Evolutionary conservation across 2,329 filamentous ascomycete species (phyloP).

Genomic region (Colletotrichum scovillei): DNA sequence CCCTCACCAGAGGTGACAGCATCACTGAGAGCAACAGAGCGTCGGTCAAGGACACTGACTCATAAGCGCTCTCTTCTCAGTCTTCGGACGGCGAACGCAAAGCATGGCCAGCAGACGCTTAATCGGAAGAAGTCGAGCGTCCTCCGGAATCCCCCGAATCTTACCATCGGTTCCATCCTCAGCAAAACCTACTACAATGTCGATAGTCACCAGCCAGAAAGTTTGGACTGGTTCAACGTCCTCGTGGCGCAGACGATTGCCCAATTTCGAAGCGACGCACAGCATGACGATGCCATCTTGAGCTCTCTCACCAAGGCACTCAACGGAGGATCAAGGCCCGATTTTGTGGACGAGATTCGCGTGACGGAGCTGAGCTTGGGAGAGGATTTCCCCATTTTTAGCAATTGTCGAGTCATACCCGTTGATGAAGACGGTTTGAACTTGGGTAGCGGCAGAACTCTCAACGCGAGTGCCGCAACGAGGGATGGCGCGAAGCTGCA

Average conservation of each 20-base stretch:
- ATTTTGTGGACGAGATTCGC: conserved; percentile 92
- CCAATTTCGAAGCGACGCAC: conserved; percentile 91
- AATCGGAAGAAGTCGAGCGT: conserved; percentile 78
- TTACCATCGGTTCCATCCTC: conserved; percentile 93
- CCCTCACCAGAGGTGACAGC: conserved; percentile 86
- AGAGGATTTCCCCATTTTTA: conserved; percentile 98
- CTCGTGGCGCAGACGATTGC: conserved; percentile 96
- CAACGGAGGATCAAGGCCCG: conserved; percentile 87
- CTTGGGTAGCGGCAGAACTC: conserved; percentile 62
- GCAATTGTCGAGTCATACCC: conserved; percentile 95
- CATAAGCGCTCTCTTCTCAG: conserved; percentile 81
- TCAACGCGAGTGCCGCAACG: conserved; percentile 63
- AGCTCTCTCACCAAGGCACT: conserved; percentile 85
- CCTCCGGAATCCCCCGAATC: conserved; percentile 76
- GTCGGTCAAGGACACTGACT: conserved; percentile 77
- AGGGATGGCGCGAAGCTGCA: conserved; percentile 82
- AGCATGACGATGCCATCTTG: conserved; percentile 90
- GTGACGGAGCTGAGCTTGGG: conserved; percentile 94
- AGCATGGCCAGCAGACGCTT: conserved; percentile 55
- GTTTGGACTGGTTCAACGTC: conserved; percentile 98
- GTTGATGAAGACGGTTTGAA: conserved; percentile 82
- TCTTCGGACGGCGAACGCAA: conserved; percentile 60
- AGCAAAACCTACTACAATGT: conserved; percentile 99
- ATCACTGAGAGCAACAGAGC: conserved; percentile 78
- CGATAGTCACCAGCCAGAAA: conserved; percentile 94